Evolutionary conservation across 73 alveolate genomes (phyloP), one percentile per base, ranked within the genome.

Genomic region (Stentor coeruleus): DNA sequence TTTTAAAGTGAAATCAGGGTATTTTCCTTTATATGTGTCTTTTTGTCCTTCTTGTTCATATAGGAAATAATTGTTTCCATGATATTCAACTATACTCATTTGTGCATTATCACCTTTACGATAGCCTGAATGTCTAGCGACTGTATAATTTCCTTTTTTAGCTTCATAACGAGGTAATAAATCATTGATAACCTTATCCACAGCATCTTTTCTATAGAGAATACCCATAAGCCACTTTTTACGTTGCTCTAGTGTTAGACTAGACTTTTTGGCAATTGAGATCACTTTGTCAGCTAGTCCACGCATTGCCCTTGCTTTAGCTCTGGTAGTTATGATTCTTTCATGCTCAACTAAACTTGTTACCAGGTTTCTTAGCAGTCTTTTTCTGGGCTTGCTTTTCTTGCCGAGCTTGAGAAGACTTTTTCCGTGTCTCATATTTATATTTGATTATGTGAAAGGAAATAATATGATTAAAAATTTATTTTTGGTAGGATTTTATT

Each of bases 251-350:
- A 15, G 73, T 76, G 55, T 59, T 31, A 40, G 81, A 82, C 31
- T 41, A 28, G 35, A 3, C 3, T 73, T 83, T 74, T 85, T 85
- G 66, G 85, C 84, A n/a, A 55, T 3, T 11, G 72, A n/a, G 35
- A 85, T 66, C 3, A 85, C 35, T 58, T 59, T 85, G 1, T 82
- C 91, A 3, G 89, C 89, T 0, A 82, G 58, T 3, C 85, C 85
- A 37, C 89, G 59, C 37, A 82, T 38, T 20, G 86, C 91, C 80
- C 60, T 85, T 28, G 91, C 91, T 35, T 85, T 85, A 15, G 85
- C 88, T 2, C 2, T 37, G 38, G 91, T 85, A 0, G 91, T 85
- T 20, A 41, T 38, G 2, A 85, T 85, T 82, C 89, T 81, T 31
- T 85, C 89, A 36, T 85, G 89, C 20, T 14, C 49, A 20, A 82